A percentile compares a stretch with the other conserved stretches of the same genome.
Evolutionary conservation across 768 basidiomycete genomes (phyloP).

Genomic region (Mycena vulgaris): DNA sequence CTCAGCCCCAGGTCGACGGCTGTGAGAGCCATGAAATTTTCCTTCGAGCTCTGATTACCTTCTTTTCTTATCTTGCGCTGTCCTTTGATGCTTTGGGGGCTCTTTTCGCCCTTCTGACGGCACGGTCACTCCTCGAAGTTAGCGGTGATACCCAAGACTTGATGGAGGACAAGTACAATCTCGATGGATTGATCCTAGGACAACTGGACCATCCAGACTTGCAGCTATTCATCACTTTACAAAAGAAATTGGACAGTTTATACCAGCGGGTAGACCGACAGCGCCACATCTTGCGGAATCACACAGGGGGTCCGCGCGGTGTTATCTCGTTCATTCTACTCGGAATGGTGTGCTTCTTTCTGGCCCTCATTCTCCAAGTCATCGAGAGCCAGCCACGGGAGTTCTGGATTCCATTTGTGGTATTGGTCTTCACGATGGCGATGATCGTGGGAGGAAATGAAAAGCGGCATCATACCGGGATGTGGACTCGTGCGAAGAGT

Average conservation of each 20-base stretch:
- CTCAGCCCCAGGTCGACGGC: background rate
- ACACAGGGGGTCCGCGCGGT: background rate
- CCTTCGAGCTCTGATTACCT: background rate
- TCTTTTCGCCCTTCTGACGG: constrained; percentile 5
- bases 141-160: constrained; percentile 7
- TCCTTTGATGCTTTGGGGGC: constrained; percentile 10
- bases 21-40: background rate
- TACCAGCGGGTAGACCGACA: background rate
- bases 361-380: background rate
- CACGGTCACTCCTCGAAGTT: background rate
- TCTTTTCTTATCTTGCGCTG: constrained; percentile 13
- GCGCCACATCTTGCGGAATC: background rate
- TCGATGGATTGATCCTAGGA: background rate
- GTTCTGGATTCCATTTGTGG: constrained; percentile 14
- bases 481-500: background rate
- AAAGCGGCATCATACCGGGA: background rate
- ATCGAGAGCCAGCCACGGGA: background rate
- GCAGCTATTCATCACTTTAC: background rate
- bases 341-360: constrained; percentile 10
- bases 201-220: background rate
- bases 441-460: background rate
- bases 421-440: background rate
- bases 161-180: constrained; percentile 2
- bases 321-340: background rate
- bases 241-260: background rate